Evolutionary conservation across 129 eudicot species (phyloP).

Genomic region (Helianthus annuus): DNA sequence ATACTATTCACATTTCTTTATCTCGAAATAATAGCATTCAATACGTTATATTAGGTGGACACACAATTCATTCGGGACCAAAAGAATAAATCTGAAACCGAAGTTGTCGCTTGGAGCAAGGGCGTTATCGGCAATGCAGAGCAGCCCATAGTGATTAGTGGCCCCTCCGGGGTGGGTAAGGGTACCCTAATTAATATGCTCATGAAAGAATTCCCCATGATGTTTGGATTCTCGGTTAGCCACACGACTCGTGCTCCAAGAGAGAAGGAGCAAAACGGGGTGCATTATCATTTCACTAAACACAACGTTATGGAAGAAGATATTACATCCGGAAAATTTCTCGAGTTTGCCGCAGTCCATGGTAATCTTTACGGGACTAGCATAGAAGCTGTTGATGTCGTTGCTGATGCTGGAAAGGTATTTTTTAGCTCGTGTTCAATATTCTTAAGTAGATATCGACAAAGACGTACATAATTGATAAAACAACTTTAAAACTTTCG

Average conservation of each 20-base stretch:
- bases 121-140: conserved; percentile 69
- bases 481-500: conserved; percentile 6
- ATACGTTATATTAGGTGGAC: conserved; percentile 49
- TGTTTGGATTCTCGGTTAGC: conserved; percentile 97
- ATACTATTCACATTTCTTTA: not conserved
- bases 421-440: not conserved
- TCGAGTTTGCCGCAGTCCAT: conserved; percentile 91
- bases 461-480: not conserved
- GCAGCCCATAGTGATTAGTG: conserved; percentile 82
- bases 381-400: conserved; percentile 82
- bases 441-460: not conserved
- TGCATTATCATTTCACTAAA: conserved; percentile 87
- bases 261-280: conserved; percentile 65
- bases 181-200: conserved; percentile 68
- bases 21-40: not conserved
- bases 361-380: conserved; percentile 97
- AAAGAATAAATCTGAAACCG: conserved; percentile 43
- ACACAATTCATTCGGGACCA: conserved; percentile 68
- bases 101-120: conserved; percentile 94
- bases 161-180: conserved; percentile 98
- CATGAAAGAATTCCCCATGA: conserved; percentile 80
- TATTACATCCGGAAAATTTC: conserved; percentile 69
- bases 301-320: conserved; percentile 71
- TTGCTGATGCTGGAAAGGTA: conserved; percentile 94
- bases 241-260: conserved; percentile 96